Conservation (phyloP, 2,329 filamentous ascomycete genomes). For the Pezicula radicicola region DNA sequence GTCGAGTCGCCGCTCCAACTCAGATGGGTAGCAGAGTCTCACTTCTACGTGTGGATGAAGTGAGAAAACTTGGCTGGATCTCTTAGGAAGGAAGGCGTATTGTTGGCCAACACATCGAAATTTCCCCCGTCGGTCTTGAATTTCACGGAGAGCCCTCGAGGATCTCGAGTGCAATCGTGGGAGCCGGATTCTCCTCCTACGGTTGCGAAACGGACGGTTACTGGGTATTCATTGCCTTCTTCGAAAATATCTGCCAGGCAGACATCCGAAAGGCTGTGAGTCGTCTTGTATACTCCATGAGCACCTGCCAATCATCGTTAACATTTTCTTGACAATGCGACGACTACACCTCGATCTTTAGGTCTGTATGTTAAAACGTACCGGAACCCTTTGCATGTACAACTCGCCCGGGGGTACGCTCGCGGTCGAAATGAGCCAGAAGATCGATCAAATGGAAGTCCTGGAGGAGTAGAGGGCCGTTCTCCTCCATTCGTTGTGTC, state of each 20-base stretch:
- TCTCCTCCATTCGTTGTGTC: constrained; percentile 37
- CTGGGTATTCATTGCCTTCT: constrained; percentile 64
- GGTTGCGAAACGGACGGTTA: constrained; percentile 69
- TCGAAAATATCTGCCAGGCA: constrained; percentile 51
- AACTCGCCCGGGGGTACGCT: constrained; percentile 59
- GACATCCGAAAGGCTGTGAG: constrained; percentile 47
- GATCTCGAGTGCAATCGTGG: constrained; percentile 69
- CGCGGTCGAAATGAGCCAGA: constrained; percentile 57
- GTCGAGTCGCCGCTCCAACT: constrained; percentile 58
- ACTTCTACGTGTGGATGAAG: constrained; percentile 74
- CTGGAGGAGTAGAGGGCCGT: constrained; percentile 54
- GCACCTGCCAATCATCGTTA: constrained; percentile 25
- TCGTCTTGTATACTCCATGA: constrained; percentile 53
- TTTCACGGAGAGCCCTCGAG: constrained; percentile 70
- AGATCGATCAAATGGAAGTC: constrained; percentile 62
- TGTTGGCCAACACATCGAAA: constrained; percentile 70
- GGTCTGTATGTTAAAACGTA: no score
- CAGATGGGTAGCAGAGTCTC: constrained; percentile 66
- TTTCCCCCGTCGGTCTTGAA: constrained; percentile 74
- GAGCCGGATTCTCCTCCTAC: constrained; percentile 73
- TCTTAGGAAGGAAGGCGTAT: constrained; percentile 74
- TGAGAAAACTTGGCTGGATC: constrained; percentile 72
- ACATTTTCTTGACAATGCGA: no score
- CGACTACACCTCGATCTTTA: no score
- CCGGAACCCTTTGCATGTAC: constrained; percentile 59